These are phyloP conservation scores for Alternaria gaisen DNA, from an alignment of 2,329 filamentous ascomycete species.

Conservation along the genomic window DNA sequence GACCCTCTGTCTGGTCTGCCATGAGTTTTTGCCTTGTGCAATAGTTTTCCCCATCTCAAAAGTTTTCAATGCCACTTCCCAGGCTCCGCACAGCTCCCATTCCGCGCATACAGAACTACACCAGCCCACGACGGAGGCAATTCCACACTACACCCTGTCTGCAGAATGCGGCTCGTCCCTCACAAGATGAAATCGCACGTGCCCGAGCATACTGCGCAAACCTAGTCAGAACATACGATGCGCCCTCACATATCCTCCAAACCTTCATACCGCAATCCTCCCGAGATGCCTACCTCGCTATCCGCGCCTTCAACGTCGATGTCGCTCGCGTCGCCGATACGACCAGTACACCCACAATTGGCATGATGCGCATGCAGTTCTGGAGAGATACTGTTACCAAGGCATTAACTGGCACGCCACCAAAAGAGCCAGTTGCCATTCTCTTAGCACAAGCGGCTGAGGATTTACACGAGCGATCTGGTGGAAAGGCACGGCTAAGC, in stretches of 20 bases:
- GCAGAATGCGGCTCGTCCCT: conserved; percentile 31
- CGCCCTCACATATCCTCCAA: conserved; percentile 84
- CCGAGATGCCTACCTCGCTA: conserved; percentile 85
- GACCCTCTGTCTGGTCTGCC: background rate
- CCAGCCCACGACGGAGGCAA: conserved; percentile 21
- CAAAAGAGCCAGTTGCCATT: conserved; percentile 90
- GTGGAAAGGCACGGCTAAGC: conserved; percentile 61
- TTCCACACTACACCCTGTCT: conserved; percentile 37
- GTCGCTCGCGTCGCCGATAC: conserved; percentile 88
- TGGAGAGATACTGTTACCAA: conserved; percentile 87
- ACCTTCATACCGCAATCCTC: conserved; percentile 81
- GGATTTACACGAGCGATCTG: conserved; percentile 60
- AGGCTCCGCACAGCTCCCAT: conserved; percentile 29
- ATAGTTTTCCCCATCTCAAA: conserved; percentile 6
- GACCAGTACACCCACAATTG: conserved; percentile 86
- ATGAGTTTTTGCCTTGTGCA: conserved; percentile 14
- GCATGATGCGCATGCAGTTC: conserved; percentile 90
- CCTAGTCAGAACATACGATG: conserved; percentile 79
- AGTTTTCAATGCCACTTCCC: conserved; percentile 38
- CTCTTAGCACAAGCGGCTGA: conserved; percentile 78
- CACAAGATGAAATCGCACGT: conserved; percentile 61
- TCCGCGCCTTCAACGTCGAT: conserved; percentile 93
- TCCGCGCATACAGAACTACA: conserved; percentile 23
- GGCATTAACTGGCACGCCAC: conserved; percentile 78
- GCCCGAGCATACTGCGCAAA: conserved; percentile 68